Conservation (phyloP, 306 rosid species). For the Purshia tridentata region DNA sequence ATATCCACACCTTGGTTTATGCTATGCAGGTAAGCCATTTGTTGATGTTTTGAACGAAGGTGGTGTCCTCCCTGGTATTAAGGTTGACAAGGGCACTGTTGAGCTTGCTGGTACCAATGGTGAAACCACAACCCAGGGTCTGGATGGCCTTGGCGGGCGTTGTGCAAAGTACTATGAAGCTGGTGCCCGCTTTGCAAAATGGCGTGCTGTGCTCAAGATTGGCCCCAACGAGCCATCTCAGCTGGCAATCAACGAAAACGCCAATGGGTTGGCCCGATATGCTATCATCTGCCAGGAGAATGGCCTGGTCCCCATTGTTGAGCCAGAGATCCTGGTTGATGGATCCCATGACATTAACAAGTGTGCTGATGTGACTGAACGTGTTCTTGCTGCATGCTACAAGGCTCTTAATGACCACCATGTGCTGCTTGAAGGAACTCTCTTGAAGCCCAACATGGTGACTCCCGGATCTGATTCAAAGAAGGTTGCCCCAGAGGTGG, state of each 20-base stretch:
- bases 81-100: conserved; percentile 76
- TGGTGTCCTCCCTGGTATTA: conserved; percentile 71
- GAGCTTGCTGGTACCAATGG: conserved; percentile 65
- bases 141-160: conserved; percentile 63
- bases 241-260: conserved; percentile 65
- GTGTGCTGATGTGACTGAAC: conserved; percentile 69
- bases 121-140: conserved; percentile 82
- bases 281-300: conserved; percentile 78
- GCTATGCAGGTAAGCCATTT: conserved; percentile 59
- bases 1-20: background rate
- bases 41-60: conserved; percentile 66
- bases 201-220: conserved; percentile 85
- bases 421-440: conserved; percentile 73
- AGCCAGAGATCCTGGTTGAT: conserved; percentile 81
- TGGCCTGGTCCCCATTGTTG: conserved; percentile 76
- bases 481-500: conserved; percentile 59
- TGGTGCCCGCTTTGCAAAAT: conserved; percentile 79
- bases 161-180: conserved; percentile 75
- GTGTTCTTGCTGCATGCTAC: conserved; percentile 86
- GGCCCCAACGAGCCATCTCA: conserved; percentile 72
- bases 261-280: conserved; percentile 73
- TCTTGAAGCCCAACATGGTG: conserved; percentile 87
- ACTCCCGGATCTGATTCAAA: conserved; percentile 69
- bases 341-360: conserved; percentile 63
- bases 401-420: conserved; percentile 77